Conservation (phyloP, 805 yeast genomes). For the Kluyveromyces nonfermentans region DNA sequence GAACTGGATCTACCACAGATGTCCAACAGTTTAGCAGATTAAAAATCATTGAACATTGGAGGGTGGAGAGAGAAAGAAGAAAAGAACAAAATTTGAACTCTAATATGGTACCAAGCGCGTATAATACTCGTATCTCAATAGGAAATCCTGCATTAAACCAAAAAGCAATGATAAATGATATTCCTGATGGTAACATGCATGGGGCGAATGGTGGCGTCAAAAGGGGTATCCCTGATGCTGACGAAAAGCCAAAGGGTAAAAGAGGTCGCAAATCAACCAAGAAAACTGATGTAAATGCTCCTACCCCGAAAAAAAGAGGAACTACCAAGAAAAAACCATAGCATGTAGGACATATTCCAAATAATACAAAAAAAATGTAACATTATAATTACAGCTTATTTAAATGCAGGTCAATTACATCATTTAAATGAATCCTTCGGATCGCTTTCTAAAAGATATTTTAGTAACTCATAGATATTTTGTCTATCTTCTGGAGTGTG, state of each 20-base stretch:
- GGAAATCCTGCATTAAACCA: slow-evolving; percentile 21
- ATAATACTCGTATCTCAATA: slow-evolving; percentile 27
- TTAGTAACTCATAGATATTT: slow-evolving; percentile 41
- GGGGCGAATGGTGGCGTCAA: slow-evolving; percentile 12
- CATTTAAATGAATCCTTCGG: slow-evolving; percentile 27
- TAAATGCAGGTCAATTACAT: slow-evolving; percentile 1
- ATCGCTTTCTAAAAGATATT: slow-evolving; percentile 26
- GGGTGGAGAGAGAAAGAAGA: slow-evolving; percentile 53
- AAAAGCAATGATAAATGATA: slow-evolving; percentile 22
- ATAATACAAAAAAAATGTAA: not conserved
- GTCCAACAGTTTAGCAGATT: slow-evolving; percentile 70
- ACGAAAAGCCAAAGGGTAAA: slow-evolving; percentile 22
- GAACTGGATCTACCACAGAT: slow-evolving; percentile 24
- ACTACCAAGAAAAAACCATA: slow-evolving; percentile 19
- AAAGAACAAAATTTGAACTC: slow-evolving; percentile 34
- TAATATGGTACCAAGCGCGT: slow-evolving; percentile 20
- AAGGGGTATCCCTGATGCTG: slow-evolving; percentile 3
- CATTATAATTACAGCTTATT: not conserved
- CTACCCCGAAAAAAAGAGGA: slow-evolving; percentile 23
- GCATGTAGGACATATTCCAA: not conserved
- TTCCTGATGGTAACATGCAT: slow-evolving; percentile 21
- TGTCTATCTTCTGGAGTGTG: slow-evolving; percentile 60
- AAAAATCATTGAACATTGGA: slow-evolving; percentile 78
- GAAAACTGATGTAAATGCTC: slow-evolving; percentile 16
- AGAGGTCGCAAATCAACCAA: slow-evolving; percentile 26